Conservation (phyloP, 169 alveolate species). For the Cryptosporidium viatorum region DNA sequence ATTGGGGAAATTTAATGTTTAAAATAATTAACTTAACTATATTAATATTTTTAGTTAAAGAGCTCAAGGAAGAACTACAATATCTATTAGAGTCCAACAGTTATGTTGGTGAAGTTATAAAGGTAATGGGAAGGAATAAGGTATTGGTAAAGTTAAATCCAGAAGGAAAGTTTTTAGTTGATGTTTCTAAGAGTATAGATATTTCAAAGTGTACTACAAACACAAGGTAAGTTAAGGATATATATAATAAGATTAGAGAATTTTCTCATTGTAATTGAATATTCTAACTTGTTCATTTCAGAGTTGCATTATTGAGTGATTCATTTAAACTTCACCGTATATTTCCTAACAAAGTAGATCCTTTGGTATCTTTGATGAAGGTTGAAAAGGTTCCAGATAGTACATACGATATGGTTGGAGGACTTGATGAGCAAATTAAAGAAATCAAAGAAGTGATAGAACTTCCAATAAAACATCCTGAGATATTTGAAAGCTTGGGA, state of each 20-base stretch:
- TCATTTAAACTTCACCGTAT: slow-evolving; percentile 94
- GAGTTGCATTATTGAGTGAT: slow-evolving; percentile 85
- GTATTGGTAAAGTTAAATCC: slow-evolving; percentile 96
- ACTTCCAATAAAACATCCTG: slow-evolving; percentile 99
- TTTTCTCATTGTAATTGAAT: background rate
- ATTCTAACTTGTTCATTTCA: background rate
- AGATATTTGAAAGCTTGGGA: slow-evolving; percentile 97
- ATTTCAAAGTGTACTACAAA: slow-evolving; percentile 92
- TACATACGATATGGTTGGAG: slow-evolving; percentile 99
- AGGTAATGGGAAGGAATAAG: slow-evolving; percentile 97
- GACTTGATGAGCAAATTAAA: slow-evolving; percentile 96
- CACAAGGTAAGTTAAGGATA: slow-evolving; percentile 83
- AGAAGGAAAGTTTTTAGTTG: slow-evolving; percentile 98
- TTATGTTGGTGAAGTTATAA: slow-evolving; percentile 98
- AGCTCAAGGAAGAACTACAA: slow-evolving; percentile 94
- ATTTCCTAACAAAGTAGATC: slow-evolving; percentile 98
- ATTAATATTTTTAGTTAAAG: slow-evolving; percentile 83
- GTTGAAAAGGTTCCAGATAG: slow-evolving; percentile 99
- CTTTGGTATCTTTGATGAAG: slow-evolving; percentile 98
- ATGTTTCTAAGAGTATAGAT: slow-evolving; percentile 89
- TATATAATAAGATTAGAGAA: no score
- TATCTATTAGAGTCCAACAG: slow-evolving; percentile 95
- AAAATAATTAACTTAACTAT: background rate
- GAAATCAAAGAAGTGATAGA: slow-evolving; percentile 99
- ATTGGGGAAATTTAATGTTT: background rate